Base-by-base conservation (phyloP, 306 rosid species). In the Dalbergia oliveri region DNA sequence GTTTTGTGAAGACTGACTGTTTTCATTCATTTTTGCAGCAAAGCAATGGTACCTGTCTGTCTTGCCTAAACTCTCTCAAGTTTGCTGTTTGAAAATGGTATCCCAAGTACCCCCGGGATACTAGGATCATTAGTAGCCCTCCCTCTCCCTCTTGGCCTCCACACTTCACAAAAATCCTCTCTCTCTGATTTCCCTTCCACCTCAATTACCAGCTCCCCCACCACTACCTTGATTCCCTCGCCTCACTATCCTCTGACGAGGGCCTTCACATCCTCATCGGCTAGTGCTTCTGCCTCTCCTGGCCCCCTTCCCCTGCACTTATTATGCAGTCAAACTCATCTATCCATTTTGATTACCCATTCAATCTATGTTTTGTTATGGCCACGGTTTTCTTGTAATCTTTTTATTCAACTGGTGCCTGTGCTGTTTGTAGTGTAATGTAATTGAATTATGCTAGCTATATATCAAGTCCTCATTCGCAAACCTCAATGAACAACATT, bases 1-100 rank as follows among this genome's bases (percentile, higher is more conserved):
- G 43, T 81, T 54, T 61, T 57, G 74, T 57, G 76, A 70, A 64
- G 79, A 50, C 82, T 84, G 79, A 85, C 31, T 18, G 11, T 44
- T 87, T 69, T 69, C 33, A 66, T 13, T 85, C 2, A 26, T 2
- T 83, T 81, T 63, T 88, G 91, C 97, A 94, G 99, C 95, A 91
- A 89, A 94, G 90, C 72, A 91, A 93, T n/a, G 97, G 93, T 81
- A 88, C 97, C 91, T 77, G 91, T 93, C 97, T 92, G 31, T 26
- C 31, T 26, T 69, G 97, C 97, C 34, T 93, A 91, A 86, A 93
- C 97, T 16, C 85, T 93, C 84, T 92, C 97, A 79, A 93, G 91
- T 81, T 87, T 94, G 90, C 85, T 94, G 91, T 94, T 89, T 45
- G 99, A 94, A 93, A 90, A 89, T 87, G 97, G 99, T 60, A 83